Conservation (phyloP, 208 protist genomes). For the Naegleria fowleri region DNA sequence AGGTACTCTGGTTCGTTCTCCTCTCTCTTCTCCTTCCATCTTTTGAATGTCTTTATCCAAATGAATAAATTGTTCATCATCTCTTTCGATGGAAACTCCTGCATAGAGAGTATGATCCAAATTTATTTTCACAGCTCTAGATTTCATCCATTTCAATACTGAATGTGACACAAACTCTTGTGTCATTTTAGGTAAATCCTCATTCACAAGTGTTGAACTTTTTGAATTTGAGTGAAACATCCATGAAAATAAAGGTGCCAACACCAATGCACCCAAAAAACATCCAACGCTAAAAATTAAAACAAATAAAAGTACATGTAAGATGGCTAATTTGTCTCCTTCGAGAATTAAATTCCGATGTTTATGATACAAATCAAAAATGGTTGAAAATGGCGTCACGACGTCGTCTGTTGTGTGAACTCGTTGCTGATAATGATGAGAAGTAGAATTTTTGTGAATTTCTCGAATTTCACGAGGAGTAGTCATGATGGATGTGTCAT, state of each 20-base stretch:
- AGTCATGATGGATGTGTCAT: too few species aligned
- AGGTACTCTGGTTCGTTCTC: background rate
- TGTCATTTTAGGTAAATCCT: background rate
- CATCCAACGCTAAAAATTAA: background rate
- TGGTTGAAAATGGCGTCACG: too few species aligned
- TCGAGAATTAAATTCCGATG: background rate
- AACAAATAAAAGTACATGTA: background rate
- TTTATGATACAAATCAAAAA: too few species aligned
- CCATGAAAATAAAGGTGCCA: background rate
- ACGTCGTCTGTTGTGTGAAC: too few species aligned
- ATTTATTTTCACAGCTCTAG: background rate
- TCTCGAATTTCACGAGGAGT: too few species aligned
- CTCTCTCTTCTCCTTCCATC: background rate
- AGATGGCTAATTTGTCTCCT: background rate
- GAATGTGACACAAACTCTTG: background rate
- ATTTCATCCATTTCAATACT: background rate
- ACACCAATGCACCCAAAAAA: background rate
- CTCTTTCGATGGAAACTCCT: background rate
- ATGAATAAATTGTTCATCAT: background rate
- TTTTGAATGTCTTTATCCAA: background rate
- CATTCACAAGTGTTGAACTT: background rate
- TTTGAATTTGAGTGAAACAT: background rate
- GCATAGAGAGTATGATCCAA: background rate
- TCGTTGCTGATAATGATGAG: too few species aligned
- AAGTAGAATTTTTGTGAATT: too few species aligned